A percentile compares a stretch with the other conserved stretches of the same genome.
phyloP scores from a whole-genome alignment of 345 rosid species.

The Pistacia vera region DNA sequence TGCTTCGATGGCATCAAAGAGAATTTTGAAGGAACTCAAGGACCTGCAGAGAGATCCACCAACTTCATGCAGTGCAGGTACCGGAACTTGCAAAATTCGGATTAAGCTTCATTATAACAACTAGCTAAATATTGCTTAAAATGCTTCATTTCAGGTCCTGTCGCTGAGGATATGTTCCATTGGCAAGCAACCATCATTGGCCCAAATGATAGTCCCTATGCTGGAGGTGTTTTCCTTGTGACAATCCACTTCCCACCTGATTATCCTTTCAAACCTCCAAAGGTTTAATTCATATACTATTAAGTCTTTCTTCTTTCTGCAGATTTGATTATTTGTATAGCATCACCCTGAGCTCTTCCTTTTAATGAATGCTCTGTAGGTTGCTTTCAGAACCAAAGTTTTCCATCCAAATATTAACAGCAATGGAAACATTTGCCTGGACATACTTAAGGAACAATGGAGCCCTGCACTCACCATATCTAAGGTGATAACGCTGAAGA shows the following conservation, averaged over 20 bases:
- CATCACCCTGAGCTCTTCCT: neutral
- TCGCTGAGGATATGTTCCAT: slow-evolving; percentile 66
- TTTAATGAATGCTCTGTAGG: slow-evolving; percentile 33
- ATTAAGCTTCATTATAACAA: neutral
- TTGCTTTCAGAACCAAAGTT: slow-evolving; percentile 63
- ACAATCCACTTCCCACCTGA: slow-evolving; percentile 64
- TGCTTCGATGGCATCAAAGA: slow-evolving; percentile 51
- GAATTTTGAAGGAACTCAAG: slow-evolving; percentile 66
- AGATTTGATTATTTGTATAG: neutral
- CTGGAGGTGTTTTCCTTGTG: slow-evolving; percentile 72
- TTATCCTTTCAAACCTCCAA: slow-evolving; percentile 78
- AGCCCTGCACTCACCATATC: slow-evolving; percentile 75
- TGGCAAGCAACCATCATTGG: slow-evolving; percentile 83
- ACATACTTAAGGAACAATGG: slow-evolving; percentile 74
- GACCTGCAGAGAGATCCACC: slow-evolving; percentile 78
- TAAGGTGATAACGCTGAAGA: slow-evolving; percentile 38
- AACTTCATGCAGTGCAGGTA: slow-evolving; percentile 77
- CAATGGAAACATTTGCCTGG: slow-evolving; percentile 67
- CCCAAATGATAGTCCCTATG: slow-evolving; percentile 66
- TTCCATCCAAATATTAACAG: slow-evolving; percentile 69
- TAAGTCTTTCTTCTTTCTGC: neutral
- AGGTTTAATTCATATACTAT: slow-evolving; percentile 31
- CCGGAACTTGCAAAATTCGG: neutral
- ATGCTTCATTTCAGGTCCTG: slow-evolving; percentile 43
- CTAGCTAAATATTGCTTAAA: neutral